A percentile compares a stretch with the other conserved stretches of the same genome.
Conservation (phyloP, 2,329 filamentous ascomycete genomes). For the Xylaria sp. region DNA sequence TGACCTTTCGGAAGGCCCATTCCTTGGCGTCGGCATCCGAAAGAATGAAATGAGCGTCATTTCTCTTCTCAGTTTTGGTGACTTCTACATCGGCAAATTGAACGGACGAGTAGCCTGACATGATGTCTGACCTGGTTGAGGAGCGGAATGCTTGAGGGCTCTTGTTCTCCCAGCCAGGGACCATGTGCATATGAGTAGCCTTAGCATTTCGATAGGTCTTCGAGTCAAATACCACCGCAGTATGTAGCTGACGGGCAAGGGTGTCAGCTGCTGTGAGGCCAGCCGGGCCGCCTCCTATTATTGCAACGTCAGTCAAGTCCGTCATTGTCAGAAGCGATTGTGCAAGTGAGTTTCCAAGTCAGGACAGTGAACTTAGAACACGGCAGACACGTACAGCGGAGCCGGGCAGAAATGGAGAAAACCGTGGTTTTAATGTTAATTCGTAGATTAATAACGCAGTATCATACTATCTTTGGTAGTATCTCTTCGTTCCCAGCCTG, state of each 20-base stretch:
- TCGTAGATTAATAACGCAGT: no score
- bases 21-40: conserved; percentile 22
- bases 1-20: background rate
- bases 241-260: background rate
- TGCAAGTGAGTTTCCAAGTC: no score
- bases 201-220: conserved; percentile 37
- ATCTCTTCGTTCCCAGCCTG: no score
- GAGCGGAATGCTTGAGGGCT: conserved; percentile 14
- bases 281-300: conserved; percentile 42
- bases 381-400: no score
- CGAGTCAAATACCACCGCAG: conserved; percentile 40
- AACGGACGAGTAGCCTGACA: conserved; percentile 34
- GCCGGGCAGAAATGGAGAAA: no score
- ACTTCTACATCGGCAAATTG: conserved; percentile 37
- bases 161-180: conserved; percentile 40
- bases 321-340: conserved; percentile 9
- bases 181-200: conserved; percentile 39
- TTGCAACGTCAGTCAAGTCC: conserved; percentile 38
- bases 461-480: no score
- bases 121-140: conserved; percentile 23
- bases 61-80: conserved; percentile 36
- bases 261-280: conserved; percentile 37
- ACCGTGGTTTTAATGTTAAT: no score
- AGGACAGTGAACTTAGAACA: background rate
- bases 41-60: conserved; percentile 49